These are phyloP conservation scores for Phaffia tasmanica DNA, from an alignment of 768 basidiomycete genomes.

Conservation along the genomic window DNA sequence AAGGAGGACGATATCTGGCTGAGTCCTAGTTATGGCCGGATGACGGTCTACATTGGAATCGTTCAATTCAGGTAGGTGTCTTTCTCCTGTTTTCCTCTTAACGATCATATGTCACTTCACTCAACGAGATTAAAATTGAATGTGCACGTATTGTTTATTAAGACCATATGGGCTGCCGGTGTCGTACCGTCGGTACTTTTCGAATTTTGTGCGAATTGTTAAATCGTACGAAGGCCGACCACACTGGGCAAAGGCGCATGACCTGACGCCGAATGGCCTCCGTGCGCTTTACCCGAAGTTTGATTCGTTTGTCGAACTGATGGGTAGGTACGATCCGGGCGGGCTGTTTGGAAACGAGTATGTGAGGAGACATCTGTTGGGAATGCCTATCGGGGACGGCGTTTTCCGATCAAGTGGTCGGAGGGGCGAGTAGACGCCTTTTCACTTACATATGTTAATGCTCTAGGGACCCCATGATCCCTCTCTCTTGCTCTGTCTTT, in stretches of 20 bases:
- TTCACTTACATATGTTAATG: too few species aligned
- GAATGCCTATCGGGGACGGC: constrained; percentile 38
- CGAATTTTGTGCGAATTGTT: constrained; percentile 62
- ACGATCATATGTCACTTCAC: neutral
- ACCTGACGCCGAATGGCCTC: constrained; percentile 53
- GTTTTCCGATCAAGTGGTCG: constrained; percentile 40
- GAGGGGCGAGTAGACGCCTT: constrained; percentile 2
- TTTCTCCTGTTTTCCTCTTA: neutral
- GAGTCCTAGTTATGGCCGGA: constrained; percentile 67
- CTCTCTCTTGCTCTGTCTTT: too few species aligned
- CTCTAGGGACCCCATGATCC: too few species aligned
- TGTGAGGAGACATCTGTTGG: constrained; percentile 69
- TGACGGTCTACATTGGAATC: constrained; percentile 90
- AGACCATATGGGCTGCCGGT: constrained; percentile 79
- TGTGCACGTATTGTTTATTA: neutral
- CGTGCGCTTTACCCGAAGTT: constrained; percentile 67
- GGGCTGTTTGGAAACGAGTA: constrained; percentile 78
- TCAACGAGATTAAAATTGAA: neutral
- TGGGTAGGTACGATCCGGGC: constrained; percentile 54
- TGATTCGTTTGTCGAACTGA: constrained; percentile 58
- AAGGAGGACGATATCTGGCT: constrained; percentile 86
- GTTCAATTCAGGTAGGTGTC: constrained; percentile 80
- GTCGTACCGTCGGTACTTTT: constrained; percentile 68
- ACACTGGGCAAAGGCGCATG: constrained; percentile 94
- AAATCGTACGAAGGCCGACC: constrained; percentile 63